Conservation (phyloP, 2,329 filamentous ascomycete species). For the Phialophora verrucosa region DNA sequence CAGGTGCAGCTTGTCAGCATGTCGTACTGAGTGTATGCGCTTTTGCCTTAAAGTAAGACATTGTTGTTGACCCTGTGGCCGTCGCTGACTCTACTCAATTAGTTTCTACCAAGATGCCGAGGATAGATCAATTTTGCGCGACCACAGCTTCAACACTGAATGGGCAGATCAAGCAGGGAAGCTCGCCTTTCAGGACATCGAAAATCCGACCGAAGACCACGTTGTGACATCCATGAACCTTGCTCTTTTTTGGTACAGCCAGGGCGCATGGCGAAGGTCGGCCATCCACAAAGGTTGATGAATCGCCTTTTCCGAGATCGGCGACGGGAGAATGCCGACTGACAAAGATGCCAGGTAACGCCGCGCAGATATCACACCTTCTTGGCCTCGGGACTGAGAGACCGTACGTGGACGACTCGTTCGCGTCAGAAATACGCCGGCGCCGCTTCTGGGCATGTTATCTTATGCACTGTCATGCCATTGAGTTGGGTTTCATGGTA, state of each 20-base stretch:
- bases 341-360: conserved; percentile 14
- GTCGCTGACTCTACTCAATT: background rate
- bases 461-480: conserved; percentile 25
- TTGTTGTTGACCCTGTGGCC: background rate
- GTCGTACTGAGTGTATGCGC: conserved; percentile 24
- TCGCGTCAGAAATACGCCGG: conserved; percentile 20
- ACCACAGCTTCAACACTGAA: conserved; percentile 20
- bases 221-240: conserved; percentile 27
- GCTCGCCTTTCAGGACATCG: conserved; percentile 23
- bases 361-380: conserved; percentile 20
- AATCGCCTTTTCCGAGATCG: background rate
- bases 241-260: conserved; percentile 30
- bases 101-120: conserved; percentile 22
- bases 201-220: conserved; percentile 24
- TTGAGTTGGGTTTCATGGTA: conserved; percentile 9
- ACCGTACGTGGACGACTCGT: conserved; percentile 2
- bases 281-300: conserved; percentile 26
- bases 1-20: conserved; percentile 10
- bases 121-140: conserved; percentile 6
- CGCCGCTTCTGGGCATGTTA: conserved; percentile 31
- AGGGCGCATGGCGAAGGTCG: conserved; percentile 27
- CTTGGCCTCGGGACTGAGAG: conserved; percentile 17
- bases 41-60: conserved; percentile 18
- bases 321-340: background rate
- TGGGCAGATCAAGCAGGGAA: conserved; percentile 28